Evolutionary conservation across 2,329 filamentous ascomycete genomes (phyloP), one percentile per base, ranked within the genome.

Genomic region (Penicillium sp.): DNA sequence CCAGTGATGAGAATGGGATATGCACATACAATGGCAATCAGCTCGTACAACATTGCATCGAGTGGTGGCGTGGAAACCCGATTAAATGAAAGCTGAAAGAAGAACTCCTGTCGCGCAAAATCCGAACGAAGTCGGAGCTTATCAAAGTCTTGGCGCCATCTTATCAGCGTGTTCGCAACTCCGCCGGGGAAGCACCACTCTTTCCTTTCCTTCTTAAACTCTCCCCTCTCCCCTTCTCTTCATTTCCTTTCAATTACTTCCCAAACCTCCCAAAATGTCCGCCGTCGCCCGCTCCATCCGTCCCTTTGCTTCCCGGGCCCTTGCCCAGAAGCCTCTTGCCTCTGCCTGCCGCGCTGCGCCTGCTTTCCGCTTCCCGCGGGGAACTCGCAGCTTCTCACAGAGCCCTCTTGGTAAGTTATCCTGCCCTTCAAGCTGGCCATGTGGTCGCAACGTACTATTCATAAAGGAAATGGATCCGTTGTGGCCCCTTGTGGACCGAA

Each of bases 11-110:
- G 11, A 13, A 8, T 43, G n/a, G 7, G 13, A 16, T 1, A n/a
- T 22, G 9, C 10, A 78, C 87, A 67, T 78, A 96, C 94, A 76
- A 96, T 87, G 73, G 89, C 94, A 74, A 99, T 94, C 69, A 97
- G 80, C 79, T 99, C 94, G 81, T 99, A 99, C 77, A 99, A 79
- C 94, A 99, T 96, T 61, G 72, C 64, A 57, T 58, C 55, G 57
- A 60, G 35, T 47, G 53, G 52, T 58, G 61, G 56, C 50, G 53
- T 46, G 54, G 48, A 56, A 51, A 52, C 48, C 54, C 60, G 56
- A 60, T 53, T 31, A 39, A 20, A 47, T 48, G 43, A 54, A 53
- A 48, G 50, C 53, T 50, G 44, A 55, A 47, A 54, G 51, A 59
- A 44, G 49, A 55, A 53, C 51, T 48, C 44, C 43, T 42, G 45